These are phyloP conservation scores for Pittosporum tobira DNA, from an alignment of 129 eudicot genomes.

Conservation along the genomic window DNA sequence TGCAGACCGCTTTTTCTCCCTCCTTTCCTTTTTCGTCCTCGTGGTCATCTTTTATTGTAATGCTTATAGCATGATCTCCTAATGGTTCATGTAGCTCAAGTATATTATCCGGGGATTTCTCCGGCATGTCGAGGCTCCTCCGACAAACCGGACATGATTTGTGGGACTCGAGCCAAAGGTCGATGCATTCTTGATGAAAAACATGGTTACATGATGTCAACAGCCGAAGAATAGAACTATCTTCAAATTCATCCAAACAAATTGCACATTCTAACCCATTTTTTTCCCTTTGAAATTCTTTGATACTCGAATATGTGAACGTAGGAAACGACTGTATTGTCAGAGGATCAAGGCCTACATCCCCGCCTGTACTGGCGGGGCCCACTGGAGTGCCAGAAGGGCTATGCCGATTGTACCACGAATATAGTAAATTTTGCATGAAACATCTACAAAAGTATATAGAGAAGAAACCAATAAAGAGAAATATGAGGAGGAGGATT, in stretches of 20 bases:
- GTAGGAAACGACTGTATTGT: slow-evolving; percentile 54
- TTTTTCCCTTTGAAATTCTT: slow-evolving; percentile 44
- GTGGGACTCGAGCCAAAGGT: slow-evolving; percentile 78
- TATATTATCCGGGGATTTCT: slow-evolving; percentile 26
- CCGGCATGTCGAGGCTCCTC: slow-evolving; percentile 36
- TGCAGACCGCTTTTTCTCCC: slow-evolving; percentile 4
- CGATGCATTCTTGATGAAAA: slow-evolving; percentile 82
- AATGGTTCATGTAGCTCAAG: slow-evolving; percentile 28
- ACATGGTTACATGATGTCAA: slow-evolving; percentile 62
- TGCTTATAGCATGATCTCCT: slow-evolving; percentile 25
- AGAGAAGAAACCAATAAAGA: slow-evolving; percentile 50
- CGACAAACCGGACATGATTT: slow-evolving; percentile 85
- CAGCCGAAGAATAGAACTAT: slow-evolving; percentile 45
- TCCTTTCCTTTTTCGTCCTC: slow-evolving; percentile 2
- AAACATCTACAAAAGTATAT: slow-evolving; percentile 62
- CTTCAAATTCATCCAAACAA: slow-evolving; percentile 65
- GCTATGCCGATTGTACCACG: slow-evolving; percentile 37
- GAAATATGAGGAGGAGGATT: slow-evolving; percentile 40
- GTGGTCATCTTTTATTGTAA: slow-evolving; percentile 40
- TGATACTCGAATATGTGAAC: slow-evolving; percentile 49
- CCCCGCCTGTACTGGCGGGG: slow-evolving; percentile 4
- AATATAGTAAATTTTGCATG: slow-evolving; percentile 40
- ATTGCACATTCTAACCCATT: slow-evolving; percentile 85
- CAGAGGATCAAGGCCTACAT: slow-evolving; percentile 44
- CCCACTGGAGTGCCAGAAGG: slow-evolving; percentile 29